Conservation (phyloP, 1,284 basidiomycete species). For the Rhodotorula sp. region DNA sequence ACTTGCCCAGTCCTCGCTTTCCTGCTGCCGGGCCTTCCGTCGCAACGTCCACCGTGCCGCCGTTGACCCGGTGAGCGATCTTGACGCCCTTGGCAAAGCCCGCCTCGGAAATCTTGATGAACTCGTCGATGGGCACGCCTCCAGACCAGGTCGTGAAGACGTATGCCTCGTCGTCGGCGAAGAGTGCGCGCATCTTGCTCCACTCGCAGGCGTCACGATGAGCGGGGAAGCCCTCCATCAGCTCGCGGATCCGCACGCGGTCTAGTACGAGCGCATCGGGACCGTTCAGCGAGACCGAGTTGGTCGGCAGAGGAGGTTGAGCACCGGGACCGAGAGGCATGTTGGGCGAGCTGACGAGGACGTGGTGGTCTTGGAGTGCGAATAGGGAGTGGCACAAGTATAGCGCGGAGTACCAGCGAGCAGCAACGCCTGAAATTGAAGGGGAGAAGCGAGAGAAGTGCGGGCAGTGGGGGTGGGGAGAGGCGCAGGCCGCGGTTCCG, state of each 20-base stretch:
- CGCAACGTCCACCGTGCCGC: conserved; percentile 46
- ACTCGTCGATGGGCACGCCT: conserved; percentile 48
- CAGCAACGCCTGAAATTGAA: too few relatives aligned
- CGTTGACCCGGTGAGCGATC: conserved; percentile 47
- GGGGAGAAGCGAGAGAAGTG: too few relatives aligned
- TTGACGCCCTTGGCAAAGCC: conserved; percentile 47
- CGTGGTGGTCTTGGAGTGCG: too few relatives aligned
- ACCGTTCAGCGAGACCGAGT: conserved; percentile 7
- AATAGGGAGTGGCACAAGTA: too few relatives aligned
- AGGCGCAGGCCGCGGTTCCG: too few relatives aligned
- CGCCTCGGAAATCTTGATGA: conserved; percentile 44
- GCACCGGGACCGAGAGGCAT: conserved; percentile 39
- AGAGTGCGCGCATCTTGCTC: conserved; percentile 45
- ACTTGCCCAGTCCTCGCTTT: conserved; percentile 46
- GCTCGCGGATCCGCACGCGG: conserved; percentile 44
- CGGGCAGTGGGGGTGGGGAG: too few relatives aligned
- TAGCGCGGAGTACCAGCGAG: too few relatives aligned
- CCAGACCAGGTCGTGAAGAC: conserved; percentile 50
- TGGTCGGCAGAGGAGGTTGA: conserved; percentile 25
- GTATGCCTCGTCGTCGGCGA: conserved; percentile 46
- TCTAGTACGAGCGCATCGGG: conserved; percentile 18
- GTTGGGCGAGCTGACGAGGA: neutral
- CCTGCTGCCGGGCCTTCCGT: conserved; percentile 38
- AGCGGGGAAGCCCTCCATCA: conserved; percentile 46
- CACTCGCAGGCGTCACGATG: conserved; percentile 49